Base-by-base conservation (phyloP, 768 basidiomycete genomes). In the Roridomyces roridus region DNA sequence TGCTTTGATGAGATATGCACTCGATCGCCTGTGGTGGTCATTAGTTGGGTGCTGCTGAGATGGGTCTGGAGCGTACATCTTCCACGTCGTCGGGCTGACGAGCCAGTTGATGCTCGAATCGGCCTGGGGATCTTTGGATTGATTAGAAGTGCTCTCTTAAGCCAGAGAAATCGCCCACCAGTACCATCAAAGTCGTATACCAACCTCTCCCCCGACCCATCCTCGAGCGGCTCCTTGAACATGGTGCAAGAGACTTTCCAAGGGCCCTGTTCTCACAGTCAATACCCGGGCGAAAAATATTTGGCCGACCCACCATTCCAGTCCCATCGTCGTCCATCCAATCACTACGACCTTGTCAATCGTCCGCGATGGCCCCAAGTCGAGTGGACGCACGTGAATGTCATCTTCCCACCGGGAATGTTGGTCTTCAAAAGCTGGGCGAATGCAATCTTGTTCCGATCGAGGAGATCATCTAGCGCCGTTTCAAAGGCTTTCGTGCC, bases 261-360 rank as follows among this genome's bases (percentile, higher is more conserved):
- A 21, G 56, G 56, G 10, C 60, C 60, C 54, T 60, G 28, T 6
- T 12, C 5, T 9, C 39, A 12, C 36, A 18, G 12, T 37, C 34
- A 40, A 25, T 1, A 4, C 4, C 7, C 21, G 3, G 5, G 29
- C n/a, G 18, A 4, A 31, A 18, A 3, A 20, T 9, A 2, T n/a
- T 18, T 21, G 11, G 24, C 29, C 20, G 11, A 31, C 43, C 1
- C 20, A 50, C 70, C 24, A 58, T 47, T 4, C 67, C 68, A 31
- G 64, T 64, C 17, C 70, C 70, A 55, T 71, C 70, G 36, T 71
- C 70, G 51, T 72, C 70, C 50, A 72, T 70, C 47, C 65, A 72
- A 36, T 72, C 70, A 39, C 69, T 67, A 37, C 29, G 56, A 51
- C 55, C 17, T 20, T 25, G 46, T 69, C 65, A 55, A n/a, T 40